Evolutionary conservation across 345 rosid species (phyloP).

Genomic region (Lumnitzera littorea): DNA sequence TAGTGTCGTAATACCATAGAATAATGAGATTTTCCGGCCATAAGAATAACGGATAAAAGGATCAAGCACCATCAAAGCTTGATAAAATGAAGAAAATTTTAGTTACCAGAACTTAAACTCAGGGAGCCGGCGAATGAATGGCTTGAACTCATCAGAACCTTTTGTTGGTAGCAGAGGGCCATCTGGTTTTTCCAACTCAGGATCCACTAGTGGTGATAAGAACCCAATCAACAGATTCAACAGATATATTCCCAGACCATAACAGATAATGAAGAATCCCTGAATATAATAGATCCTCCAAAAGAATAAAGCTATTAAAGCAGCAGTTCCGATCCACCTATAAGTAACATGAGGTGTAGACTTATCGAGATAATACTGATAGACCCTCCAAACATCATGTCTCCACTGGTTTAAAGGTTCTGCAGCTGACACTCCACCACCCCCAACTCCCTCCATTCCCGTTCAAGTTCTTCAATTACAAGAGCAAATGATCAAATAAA

Average conservation of each 20-base stretch:
- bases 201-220: conserved; percentile 90
- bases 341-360: conserved; percentile 68
- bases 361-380: conserved; percentile 86
- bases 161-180: conserved; percentile 87
- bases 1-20: background rate
- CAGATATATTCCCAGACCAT: conserved; percentile 88
- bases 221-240: conserved; percentile 88
- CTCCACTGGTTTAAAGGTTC: conserved; percentile 64
- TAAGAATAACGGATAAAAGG: background rate
- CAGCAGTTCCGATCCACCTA: conserved; percentile 84
- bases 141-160: conserved; percentile 96
- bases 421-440: conserved; percentile 40
- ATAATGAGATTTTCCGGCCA: background rate
- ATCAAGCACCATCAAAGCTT: background rate
- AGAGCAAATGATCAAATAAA: too few species aligned
- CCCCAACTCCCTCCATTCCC: conserved; percentile 73
- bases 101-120: conserved; percentile 96
- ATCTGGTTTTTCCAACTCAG: conserved; percentile 64
- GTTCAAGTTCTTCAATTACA: too few species aligned
- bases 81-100: background rate
- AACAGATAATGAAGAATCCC: conserved; percentile 83
- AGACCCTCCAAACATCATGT: conserved; percentile 69
- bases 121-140: conserved; percentile 88
- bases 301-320: conserved; percentile 40
- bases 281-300: conserved; percentile 64